These are phyloP conservation scores for Madurella mycetomatis DNA, from an alignment of 2,329 filamentous ascomycete species.

Conservation along the genomic window DNA sequence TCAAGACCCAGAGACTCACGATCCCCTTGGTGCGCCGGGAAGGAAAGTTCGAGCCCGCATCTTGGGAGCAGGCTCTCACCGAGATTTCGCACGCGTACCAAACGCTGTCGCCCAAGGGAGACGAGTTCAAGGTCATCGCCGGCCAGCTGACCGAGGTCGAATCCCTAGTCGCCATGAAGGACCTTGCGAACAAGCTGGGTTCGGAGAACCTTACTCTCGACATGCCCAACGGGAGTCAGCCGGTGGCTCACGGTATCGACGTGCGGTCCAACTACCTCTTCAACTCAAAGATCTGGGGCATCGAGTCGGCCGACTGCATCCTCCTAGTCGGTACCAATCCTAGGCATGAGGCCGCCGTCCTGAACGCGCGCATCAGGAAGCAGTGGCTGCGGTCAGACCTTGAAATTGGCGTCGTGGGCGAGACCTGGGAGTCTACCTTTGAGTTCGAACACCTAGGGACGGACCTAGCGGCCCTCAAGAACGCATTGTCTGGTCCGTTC, in stretches of 20 bases:
- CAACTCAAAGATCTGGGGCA: conserved; percentile 90
- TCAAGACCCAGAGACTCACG: conserved; percentile 93
- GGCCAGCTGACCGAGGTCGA: conserved; percentile 90
- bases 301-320: conserved; percentile 89
- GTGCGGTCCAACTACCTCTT: conserved; percentile 93
- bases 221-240: conserved; percentile 75
- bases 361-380: conserved; percentile 96
- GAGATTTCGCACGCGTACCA: conserved; percentile 81
- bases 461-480: conserved; percentile 76
- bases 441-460: conserved; percentile 87
- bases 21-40: conserved; percentile 85
- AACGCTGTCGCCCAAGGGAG: conserved; percentile 73
- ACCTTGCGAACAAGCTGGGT: conserved; percentile 91
- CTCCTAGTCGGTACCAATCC: conserved; percentile 94
- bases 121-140: conserved; percentile 94
- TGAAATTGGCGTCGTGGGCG: conserved; percentile 85
- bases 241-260: conserved; percentile 87
- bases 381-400: conserved; percentile 95
- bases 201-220: conserved; percentile 95
- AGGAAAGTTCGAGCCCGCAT: conserved; percentile 84
- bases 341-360: conserved; percentile 86
- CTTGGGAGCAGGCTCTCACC: conserved; percentile 91
- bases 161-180: conserved; percentile 93
- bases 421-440: conserved; percentile 90
- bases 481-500: conserved; percentile 77